Evolutionary conservation across 2,329 filamentous ascomycete species (phyloP), one percentile per base, ranked within the genome.

Genomic region (Immersiporthe knoxdaviesiana): DNA sequence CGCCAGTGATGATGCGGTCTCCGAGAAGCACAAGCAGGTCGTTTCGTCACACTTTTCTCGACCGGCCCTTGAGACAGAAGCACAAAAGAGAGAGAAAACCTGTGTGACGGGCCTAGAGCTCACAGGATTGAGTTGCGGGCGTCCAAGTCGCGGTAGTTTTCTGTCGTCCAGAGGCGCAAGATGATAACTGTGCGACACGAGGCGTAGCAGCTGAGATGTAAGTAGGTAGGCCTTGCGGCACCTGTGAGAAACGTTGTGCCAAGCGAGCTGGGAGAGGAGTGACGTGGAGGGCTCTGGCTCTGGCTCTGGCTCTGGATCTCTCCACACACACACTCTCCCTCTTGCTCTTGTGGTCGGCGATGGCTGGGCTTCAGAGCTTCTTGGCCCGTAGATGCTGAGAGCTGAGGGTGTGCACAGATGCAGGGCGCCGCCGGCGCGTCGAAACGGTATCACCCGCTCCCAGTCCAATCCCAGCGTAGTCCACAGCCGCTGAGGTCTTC

Each of bases 401-500:
- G 56, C 35, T 41, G 37, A 44, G 21, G 11, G 58, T 61, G 37
- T 62, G n/a, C 11, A 44, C 10, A 35, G 35, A 44, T 37, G 39
- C 52, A 56, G 27, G 52, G 24, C 52, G 52, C 52, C 12, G 24
- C 0, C 52, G 52, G 52, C 14, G 30, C 24, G 52, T 30, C 52
- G 27, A 56, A 56, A 56, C 52, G 16, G 59, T 62, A 7, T 16
- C 21, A 62, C 35, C 59, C 35, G 59, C n/a, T 35, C n/a, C n/a
- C n/a, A 24, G 44, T 47, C 54, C 54, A 30, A 11, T 10, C 10
- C 24, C 30, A 27, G 24, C 35, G 4, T 8, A 35, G 35, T 35
- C 35, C 35, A 8, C 35, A n/a, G n/a, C 1, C 35, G n/a, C 30
- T 44, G 37, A 24, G n/a, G 11, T 21, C 44, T 35, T 62, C 37